Evolutionary conservation across 306 rosid species (phyloP).

Genomic region (Albizia julibrissin): DNA sequence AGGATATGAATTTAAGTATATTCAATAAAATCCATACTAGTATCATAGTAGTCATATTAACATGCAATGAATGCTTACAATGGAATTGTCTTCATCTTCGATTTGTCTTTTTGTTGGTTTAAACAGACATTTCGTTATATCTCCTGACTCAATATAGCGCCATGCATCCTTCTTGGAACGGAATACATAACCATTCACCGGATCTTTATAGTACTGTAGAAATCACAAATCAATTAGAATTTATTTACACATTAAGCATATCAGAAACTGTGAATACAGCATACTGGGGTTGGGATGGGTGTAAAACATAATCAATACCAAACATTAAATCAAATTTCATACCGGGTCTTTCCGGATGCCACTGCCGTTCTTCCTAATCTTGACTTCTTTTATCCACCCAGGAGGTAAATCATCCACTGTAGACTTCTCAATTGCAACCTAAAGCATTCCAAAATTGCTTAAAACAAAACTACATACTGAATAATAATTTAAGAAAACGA

Average conservation of each 20-base stretch:
- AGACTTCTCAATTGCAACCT: slow-evolving; percentile 63
- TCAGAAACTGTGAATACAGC: slow-evolving; percentile 25
- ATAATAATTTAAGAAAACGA: slow-evolving; percentile 14
- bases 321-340: slow-evolving; percentile 35
- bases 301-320: slow-evolving; percentile 6
- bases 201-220: slow-evolving; percentile 51
- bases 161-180: slow-evolving; percentile 50
- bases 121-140: slow-evolving; percentile 34
- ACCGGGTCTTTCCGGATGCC: slow-evolving; percentile 51
- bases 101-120: slow-evolving; percentile 35
- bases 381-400: slow-evolving; percentile 76
- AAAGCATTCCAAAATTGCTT: slow-evolving; percentile 32
- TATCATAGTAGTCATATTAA: slow-evolving; percentile 16
- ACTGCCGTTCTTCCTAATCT: slow-evolving; percentile 43
- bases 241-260: slow-evolving; percentile 18
- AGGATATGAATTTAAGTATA: background rate
- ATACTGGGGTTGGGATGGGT: background rate
- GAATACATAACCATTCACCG: slow-evolving; percentile 45
- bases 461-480: slow-evolving; percentile 24
- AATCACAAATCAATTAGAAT: slow-evolving; percentile 34
- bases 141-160: slow-evolving; percentile 47
- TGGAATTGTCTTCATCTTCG: slow-evolving; percentile 37
- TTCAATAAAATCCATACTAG: slow-evolving; percentile 18
- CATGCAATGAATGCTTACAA: slow-evolving; percentile 37
- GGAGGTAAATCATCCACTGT: slow-evolving; percentile 71